Evolutionary conservation across 306 rosid genomes (phyloP).

Genomic region (Dryas octopetala): DNA sequence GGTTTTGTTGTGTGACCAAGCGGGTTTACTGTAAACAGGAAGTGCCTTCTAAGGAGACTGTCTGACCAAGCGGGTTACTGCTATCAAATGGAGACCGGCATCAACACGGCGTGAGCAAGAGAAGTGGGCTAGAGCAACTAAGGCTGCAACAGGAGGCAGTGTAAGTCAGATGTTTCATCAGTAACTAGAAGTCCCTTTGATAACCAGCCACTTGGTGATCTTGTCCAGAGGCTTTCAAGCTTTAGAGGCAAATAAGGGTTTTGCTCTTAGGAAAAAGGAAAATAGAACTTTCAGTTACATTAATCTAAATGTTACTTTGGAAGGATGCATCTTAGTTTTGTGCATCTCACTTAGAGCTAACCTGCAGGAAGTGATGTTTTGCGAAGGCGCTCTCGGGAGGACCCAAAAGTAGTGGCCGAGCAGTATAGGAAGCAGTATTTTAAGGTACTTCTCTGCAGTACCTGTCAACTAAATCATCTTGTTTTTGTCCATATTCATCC

Average conservation of each 20-base stretch:
- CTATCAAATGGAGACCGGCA: too few relatives aligned
- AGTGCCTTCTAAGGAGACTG: conserved; percentile 60
- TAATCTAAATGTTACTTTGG: background rate
- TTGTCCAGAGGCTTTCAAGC: conserved; percentile 5
- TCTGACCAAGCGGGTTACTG: too few relatives aligned
- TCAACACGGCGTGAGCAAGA: too few relatives aligned
- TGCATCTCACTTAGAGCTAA: conserved; percentile 22
- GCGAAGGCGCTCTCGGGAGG: conserved; percentile 68
- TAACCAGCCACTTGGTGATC: background rate
- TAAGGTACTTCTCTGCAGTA: conserved; percentile 47
- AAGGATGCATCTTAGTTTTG: conserved; percentile 19
- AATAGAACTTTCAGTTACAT: conserved; percentile 1
- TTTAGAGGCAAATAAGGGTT: background rate
- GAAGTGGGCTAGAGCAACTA: too few relatives aligned
- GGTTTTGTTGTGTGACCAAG: conserved; percentile 26
- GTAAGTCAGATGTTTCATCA: too few relatives aligned
- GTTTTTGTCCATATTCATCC: background rate
- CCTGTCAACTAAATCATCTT: conserved; percentile 9
- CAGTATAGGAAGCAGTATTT: conserved; percentile 60
- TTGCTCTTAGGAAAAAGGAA: conserved; percentile 10
- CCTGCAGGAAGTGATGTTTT: conserved; percentile 77
- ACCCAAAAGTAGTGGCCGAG: conserved; percentile 80
- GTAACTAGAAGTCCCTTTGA: too few relatives aligned
- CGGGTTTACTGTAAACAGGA: conserved; percentile 49
- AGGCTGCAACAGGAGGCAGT: too few relatives aligned